Percentiles rank a stretch among this genome's conserved stretches.
Conservation (phyloP, 176 grass and related monocot species). For the Carex cristatella region DNA sequence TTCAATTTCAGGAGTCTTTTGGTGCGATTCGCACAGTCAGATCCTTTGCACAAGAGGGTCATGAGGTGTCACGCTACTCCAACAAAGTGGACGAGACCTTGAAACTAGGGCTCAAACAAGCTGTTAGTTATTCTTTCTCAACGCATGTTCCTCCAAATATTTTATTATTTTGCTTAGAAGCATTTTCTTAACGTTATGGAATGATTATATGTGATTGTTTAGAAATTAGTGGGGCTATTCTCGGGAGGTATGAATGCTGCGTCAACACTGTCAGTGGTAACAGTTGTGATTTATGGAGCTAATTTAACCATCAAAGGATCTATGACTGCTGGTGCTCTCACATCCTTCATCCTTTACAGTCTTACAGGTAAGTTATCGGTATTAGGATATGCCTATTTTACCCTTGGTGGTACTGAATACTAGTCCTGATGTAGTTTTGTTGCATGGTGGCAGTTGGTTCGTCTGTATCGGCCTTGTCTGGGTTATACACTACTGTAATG, state of each 20-base stretch:
- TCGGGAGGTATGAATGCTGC: conserved; percentile 93
- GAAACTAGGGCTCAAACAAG: conserved; percentile 92
- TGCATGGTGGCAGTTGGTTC: conserved; percentile 56
- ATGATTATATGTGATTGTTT: conserved; percentile 26
- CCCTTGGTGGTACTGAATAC: not conserved
- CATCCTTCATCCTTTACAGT: conserved; percentile 95
- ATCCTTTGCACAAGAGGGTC: conserved; percentile 82
- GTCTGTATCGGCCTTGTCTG: conserved; percentile 80
- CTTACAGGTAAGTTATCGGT: conserved; percentile 67
- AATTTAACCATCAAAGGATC: conserved; percentile 87
- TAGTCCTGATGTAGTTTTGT: conserved; percentile 1
- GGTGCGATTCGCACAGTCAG: conserved; percentile 91
- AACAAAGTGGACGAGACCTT: conserved; percentile 87
- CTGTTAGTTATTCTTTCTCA: conserved; percentile 45
- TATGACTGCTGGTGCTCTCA: conserved; percentile 97
- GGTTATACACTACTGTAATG: conserved; percentile 94
- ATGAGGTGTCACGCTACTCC: conserved; percentile 71
- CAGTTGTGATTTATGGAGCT: conserved; percentile 90
- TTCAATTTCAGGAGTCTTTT: conserved; percentile 82
- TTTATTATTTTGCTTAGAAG: not conserved
- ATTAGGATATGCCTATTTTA: not conserved
- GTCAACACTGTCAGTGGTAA: conserved; percentile 73
- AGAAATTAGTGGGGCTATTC: conserved; percentile 94
- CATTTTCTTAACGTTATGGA: not conserved
- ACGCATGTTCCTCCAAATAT: not conserved